Evolutionary conservation across 169 alveolate species (phyloP), one percentile per base, ranked within the genome.

Genomic region (Cryptosporidium tyzzeri): DNA sequence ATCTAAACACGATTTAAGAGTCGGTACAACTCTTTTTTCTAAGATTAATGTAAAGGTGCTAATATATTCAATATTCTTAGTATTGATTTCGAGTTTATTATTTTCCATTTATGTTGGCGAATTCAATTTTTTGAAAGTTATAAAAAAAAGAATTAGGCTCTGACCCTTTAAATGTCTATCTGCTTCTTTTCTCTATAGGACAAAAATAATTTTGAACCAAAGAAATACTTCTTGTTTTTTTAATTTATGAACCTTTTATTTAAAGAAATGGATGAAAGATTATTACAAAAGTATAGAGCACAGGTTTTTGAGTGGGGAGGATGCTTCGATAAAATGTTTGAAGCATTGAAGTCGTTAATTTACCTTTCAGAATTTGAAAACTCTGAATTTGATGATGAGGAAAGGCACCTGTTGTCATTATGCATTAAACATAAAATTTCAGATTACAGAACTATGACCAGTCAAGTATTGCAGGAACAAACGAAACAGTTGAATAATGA

Each of bases 311-410:
- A 62, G 9, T 80, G 89, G 89, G 89, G 89, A 26, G 55, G 51
- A 23, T 44, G 59, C 41, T 80, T 45, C 51, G 89, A 65, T 16
- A 80, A 80, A 48, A 80, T 80, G 89, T 23, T 67, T 10, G 89
- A 80, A 33, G 62, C 89, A 26, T 45, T 80, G 7, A 59, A 58
- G 21, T 62, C 89, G 18, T 8, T 80, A n/a, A 65, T 80, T 45
- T 62, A 59, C 55, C 73, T 80, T n/a, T 59, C 80, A 44, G 89
- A 80, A 80, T 80, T 80, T 67, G 89, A 80, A 39, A 80, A 62
- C 18, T 62, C 26, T 80, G 89, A 80, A 59, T 65, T 80, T 31
- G 68, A 65, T 39, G 89, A 80, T 35, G 89, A 62, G 5, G 89
- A 80, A 48, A 80, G 12, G 29, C 62, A 29, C 2, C 2, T 80